A percentile compares a stretch with the other conserved stretches of the same genome.
Evolutionary conservation across 2,329 filamentous ascomycete species (phyloP).

Genomic region (Diaporthe citriasiana): DNA sequence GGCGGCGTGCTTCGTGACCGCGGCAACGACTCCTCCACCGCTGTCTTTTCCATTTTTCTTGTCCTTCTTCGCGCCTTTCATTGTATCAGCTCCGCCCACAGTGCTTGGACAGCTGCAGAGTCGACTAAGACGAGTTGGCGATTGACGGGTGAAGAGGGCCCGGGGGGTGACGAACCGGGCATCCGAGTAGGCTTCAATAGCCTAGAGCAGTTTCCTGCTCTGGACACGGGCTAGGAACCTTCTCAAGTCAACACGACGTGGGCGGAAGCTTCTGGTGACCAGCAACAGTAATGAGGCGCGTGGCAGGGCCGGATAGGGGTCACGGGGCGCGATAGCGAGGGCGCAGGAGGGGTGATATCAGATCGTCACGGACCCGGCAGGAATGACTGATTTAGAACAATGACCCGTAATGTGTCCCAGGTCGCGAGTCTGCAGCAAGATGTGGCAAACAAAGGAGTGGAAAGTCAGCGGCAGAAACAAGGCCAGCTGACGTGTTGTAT

Average conservation of each 20-base stretch:
- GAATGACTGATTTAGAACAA: constrained; percentile 34
- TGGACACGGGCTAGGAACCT: constrained; percentile 40
- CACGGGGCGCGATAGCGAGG: constrained; percentile 37
- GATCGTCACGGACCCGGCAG: constrained; percentile 32
- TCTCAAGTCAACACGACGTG: constrained; percentile 33
- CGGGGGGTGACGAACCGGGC: constrained; percentile 42
- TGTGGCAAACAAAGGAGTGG: constrained; percentile 40
- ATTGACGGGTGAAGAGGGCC: constrained; percentile 40
- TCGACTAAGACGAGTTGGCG: constrained; percentile 35
- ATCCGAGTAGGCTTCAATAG: constrained; percentile 38
- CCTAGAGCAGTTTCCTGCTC: constrained; percentile 44
- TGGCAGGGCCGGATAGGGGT: constrained; percentile 33
- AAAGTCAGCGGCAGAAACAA: constrained; percentile 35
- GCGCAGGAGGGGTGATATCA: constrained; percentile 25
- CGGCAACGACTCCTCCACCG: constrained; percentile 64
- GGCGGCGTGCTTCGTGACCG: constrained; percentile 66
- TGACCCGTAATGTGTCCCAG: constrained; percentile 11
- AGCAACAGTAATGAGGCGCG: constrained; percentile 40
- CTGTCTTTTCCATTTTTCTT: constrained; percentile 68
- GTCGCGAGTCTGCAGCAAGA: constrained; percentile 30
- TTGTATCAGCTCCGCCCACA: constrained; percentile 41
- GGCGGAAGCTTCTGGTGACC: constrained; percentile 36
- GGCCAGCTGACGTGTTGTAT: constrained; percentile 41
- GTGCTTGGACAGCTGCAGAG: constrained; percentile 22
- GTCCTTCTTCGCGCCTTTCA: constrained; percentile 63